Conservation (phyloP, 495 filamentous ascomycete genomes). For the Xylaria curta region DNA sequence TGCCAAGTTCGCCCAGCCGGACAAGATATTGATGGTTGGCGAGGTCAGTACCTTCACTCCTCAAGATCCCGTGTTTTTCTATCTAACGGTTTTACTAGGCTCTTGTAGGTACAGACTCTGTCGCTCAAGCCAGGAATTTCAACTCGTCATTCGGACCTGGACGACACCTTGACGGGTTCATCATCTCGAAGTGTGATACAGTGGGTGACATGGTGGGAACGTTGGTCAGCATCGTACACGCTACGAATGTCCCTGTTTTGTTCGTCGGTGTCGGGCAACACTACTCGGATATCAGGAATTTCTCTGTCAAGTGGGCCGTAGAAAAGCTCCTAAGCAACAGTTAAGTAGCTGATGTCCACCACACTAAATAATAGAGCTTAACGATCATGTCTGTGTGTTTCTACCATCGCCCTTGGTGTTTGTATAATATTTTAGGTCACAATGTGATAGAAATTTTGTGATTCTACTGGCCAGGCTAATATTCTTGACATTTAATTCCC, state of each 20-base stretch:
- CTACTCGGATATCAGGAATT: slow-evolving; percentile 91
- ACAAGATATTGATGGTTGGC: slow-evolving; percentile 99
- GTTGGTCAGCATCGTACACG: slow-evolving; percentile 95
- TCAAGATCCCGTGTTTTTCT: slow-evolving; percentile 14
- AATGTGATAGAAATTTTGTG: background rate
- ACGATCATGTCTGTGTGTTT: background rate
- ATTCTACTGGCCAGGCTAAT: background rate
- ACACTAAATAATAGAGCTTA: background rate
- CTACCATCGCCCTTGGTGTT: background rate
- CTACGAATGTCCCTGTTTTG: slow-evolving; percentile 91
- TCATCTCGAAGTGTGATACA: slow-evolving; percentile 98
- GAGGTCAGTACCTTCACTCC: slow-evolving; percentile 58
- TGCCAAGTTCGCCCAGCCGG: slow-evolving; percentile 90
- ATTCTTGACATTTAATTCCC: background rate
- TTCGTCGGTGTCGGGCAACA: slow-evolving; percentile 96
- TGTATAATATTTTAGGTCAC: background rate
- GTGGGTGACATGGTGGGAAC: slow-evolving; percentile 99
- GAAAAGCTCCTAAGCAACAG: slow-evolving; percentile 67
- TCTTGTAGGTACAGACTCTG: slow-evolving; percentile 90
- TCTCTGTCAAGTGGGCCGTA: slow-evolving; percentile 92
- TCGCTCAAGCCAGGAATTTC: slow-evolving; percentile 94
- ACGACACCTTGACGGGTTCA: slow-evolving; percentile 87
- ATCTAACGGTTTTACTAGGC: slow-evolving; percentile 62
- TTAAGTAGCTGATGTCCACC: slow-evolving; percentile 24
- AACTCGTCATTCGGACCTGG: slow-evolving; percentile 87